A percentile compares a stretch with the other conserved stretches of the same genome.
Evolutionary conservation across 129 eudicot species (phyloP).

Genomic region (Artemisia annua): DNA sequence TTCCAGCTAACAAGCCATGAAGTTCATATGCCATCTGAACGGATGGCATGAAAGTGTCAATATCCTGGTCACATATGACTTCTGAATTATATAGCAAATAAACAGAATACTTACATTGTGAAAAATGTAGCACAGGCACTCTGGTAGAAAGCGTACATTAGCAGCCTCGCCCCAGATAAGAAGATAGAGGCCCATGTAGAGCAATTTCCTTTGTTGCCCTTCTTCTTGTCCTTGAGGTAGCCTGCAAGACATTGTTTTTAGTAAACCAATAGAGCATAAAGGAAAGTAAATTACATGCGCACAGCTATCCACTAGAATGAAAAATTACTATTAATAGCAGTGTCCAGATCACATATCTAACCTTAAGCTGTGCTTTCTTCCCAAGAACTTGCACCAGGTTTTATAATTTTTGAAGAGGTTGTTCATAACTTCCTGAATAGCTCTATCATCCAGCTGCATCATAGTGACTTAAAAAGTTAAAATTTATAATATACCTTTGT

Average conservation of each 20-base stretch:
- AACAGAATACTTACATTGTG: constrained; percentile 74
- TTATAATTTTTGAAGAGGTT: constrained; percentile 94
- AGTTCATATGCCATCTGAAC: constrained; percentile 98
- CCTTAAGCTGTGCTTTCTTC: constrained; percentile 93
- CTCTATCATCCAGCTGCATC: constrained; percentile 94
- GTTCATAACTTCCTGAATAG: constrained; percentile 78
- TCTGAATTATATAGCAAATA: neutral
- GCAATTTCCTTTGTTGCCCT: constrained; percentile 81
- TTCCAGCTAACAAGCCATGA: constrained; percentile 96
- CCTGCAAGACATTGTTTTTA: constrained; percentile 40
- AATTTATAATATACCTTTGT: constrained; percentile 8
- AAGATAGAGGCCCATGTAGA: constrained; percentile 96
- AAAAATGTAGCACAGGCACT: constrained; percentile 95
- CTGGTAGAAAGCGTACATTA: constrained; percentile 94
- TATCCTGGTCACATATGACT: constrained; percentile 13
- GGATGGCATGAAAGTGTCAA: constrained; percentile 23
- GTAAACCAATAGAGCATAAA: constrained; percentile 16
- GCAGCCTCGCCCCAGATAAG: constrained; percentile 99
- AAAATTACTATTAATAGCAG: constrained; percentile 15
- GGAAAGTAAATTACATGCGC: constrained; percentile 15
- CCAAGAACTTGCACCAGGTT: constrained; percentile 96
- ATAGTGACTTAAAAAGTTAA: constrained; percentile 23
- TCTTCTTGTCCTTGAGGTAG: constrained; percentile 81
- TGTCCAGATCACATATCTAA: constrained; percentile 26
- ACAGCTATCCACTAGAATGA: constrained; percentile 19